phyloP scores from a whole-genome alignment of 306 rosid genomes.

The Malus sylvestris region DNA sequence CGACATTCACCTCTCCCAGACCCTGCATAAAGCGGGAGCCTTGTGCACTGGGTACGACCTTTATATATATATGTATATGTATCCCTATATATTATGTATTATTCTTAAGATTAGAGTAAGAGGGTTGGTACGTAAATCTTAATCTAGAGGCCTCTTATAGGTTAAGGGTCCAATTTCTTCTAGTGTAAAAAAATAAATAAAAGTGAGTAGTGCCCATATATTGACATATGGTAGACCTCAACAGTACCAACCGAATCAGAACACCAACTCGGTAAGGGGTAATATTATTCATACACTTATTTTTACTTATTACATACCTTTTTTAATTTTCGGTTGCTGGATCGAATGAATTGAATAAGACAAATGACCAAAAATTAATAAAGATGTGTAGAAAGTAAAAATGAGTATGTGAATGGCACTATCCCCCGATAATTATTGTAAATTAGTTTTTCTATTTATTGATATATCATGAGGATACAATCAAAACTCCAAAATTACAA shows the following conservation, averaged over 20 bases:
- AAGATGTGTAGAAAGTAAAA: no score
- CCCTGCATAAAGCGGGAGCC: no score
- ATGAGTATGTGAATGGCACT: no score
- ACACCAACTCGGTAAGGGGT: not conserved
- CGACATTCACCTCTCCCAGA: no score
- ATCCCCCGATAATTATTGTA: no score
- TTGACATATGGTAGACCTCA: slow-evolving; percentile 1
- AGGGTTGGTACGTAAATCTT: not conserved
- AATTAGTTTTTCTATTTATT: not conserved
- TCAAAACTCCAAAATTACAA: not conserved
- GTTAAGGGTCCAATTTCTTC: no score
- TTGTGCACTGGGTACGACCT: no score
- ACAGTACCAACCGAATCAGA: not conserved
- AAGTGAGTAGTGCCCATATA: not conserved
- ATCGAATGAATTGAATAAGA: no score
- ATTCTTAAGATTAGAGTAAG: not conserved
- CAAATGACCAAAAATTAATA: no score
- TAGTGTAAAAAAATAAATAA: no score
- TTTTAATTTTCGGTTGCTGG: accelerated
- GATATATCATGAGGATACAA: not conserved
- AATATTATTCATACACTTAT: not conserved
- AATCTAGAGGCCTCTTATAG: not conserved
- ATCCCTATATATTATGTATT: not conserved
- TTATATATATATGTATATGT: no score
- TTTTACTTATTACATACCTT: not conserved